Evolutionary conservation across 2,329 filamentous ascomycete genomes (phyloP), one percentile per base, ranked within the genome.

Genomic region (Fonsecaea erecta): DNA sequence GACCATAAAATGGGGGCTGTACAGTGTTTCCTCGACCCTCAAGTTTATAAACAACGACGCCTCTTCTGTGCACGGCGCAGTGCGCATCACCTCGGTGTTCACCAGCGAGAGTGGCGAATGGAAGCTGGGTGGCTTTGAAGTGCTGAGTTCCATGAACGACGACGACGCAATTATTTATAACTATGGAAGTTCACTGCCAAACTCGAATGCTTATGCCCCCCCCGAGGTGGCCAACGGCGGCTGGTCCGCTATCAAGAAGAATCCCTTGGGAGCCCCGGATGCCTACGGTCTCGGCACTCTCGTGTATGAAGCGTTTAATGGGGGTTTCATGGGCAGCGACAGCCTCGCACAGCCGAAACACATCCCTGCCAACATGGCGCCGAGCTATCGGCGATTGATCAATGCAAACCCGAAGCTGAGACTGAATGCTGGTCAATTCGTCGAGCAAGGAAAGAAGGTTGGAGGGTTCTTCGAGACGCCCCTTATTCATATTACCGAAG

Each of bases 1-100:
- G 81, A 98, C 94, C 1, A 87, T 95, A 54, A 99, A 97, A 86
- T 99, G 95, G 95, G 95, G 95, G 0, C 79, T 99, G 46, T 91
- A 92, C 77, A 91, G 88, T 72, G 82, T 98, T 69, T 93, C 95
- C 71, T 91, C 92, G 75, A 98, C 95, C 0, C 79, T 98, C 71
- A 97, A 95, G 74, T 99, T 99, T 75, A 92, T 99, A 76, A 99
- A 99, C 74, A 88, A 91, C 54, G 95, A 99, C 71, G 95, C 93
- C 2, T 85, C 90, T 1, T 97, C 93, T 0, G 90, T 99, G 58
- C 95, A 99, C 73, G 95, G 93, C 55, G 92, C 87, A 73, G 82
- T 99, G 59, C 88, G 91, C 68, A 90, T 91, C 21, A 90, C 91
- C 0, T 97, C 94, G 0, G 84, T 99, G 69, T 99, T 93, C 77